Evolutionary conservation across 768 basidiomycete genomes (phyloP).

Genomic region (Crepidotus variabilis): DNA sequence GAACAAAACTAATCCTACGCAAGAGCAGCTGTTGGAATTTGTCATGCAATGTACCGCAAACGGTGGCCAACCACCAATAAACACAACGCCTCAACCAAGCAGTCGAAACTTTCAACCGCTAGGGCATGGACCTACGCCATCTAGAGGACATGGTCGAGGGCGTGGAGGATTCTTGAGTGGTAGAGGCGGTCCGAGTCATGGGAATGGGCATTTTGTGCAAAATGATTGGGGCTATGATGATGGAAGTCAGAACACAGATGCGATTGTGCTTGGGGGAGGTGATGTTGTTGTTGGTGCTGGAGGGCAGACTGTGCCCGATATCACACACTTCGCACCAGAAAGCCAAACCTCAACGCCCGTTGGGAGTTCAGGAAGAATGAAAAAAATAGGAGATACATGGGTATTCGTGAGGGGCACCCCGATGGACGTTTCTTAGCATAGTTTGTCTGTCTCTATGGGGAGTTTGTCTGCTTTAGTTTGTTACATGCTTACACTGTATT

Average conservation of each 20-base stretch:
- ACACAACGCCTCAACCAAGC: slow-evolving; percentile 9
- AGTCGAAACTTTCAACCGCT: slow-evolving; percentile 13
- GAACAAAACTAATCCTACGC: slow-evolving; percentile 63
- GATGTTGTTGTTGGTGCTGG: slow-evolving; percentile 18
- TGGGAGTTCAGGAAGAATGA: slow-evolving; percentile 48
- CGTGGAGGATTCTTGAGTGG: slow-evolving; percentile 32
- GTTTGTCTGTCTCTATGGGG: slow-evolving; percentile 9
- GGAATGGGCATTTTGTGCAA: slow-evolving; percentile 44
- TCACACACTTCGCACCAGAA: slow-evolving; percentile 5
- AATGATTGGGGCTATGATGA: slow-evolving; percentile 29
- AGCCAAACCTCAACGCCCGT: slow-evolving; percentile 5
- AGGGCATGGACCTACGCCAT: slow-evolving; percentile 10
- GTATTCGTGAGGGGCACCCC: slow-evolving; percentile 51
- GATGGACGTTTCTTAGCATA: slow-evolving; percentile 24
- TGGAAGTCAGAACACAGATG: slow-evolving; percentile 43
- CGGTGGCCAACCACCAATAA: slow-evolving; percentile 13
- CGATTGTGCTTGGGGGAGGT: slow-evolving; percentile 55
- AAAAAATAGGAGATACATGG: slow-evolving; percentile 70
- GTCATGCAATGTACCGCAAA: slow-evolving; percentile 37
- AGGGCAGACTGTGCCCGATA: slow-evolving; percentile 3
- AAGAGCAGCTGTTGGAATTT: slow-evolving; percentile 76
- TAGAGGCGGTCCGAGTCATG: slow-evolving; percentile 38
- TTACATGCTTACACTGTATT: slow-evolving; percentile 33
- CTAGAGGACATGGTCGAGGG: slow-evolving; percentile 28
- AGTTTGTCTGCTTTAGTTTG: slow-evolving; percentile 17